Evolutionary conservation across 139 green algal species (phyloP).

Genomic region (Pleodorina starrii): DNA sequence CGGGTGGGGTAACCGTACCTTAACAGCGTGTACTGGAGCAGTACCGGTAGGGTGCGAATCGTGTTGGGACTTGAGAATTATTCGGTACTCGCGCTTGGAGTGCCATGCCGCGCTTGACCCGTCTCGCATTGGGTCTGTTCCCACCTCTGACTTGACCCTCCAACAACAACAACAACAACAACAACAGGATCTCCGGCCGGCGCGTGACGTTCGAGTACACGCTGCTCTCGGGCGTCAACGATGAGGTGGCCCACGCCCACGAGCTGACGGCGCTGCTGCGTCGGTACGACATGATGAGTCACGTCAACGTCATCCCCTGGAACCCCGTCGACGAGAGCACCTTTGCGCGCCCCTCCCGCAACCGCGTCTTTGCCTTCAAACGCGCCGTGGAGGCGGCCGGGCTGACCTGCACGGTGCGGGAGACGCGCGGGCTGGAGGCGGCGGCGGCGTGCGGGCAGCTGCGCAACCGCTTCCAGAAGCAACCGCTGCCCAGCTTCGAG

Average conservation of each 20-base stretch:
- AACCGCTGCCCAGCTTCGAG: slow-evolving; percentile 73
- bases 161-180: too few relatives aligned
- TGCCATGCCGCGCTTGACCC: too few relatives aligned
- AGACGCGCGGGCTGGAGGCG: slow-evolving; percentile 90
- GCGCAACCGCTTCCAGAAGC: slow-evolving; percentile 93
- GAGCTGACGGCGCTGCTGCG: slow-evolving; percentile 87
- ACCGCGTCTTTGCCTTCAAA: slow-evolving; percentile 63
- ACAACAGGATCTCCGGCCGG: slow-evolving; percentile 75
- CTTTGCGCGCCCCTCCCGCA: slow-evolving; percentile 82
- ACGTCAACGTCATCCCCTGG: slow-evolving; percentile 94
- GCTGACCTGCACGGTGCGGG: slow-evolving; percentile 75
- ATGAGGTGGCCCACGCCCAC: slow-evolving; percentile 71
- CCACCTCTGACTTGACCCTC: too few relatives aligned
- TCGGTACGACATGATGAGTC: slow-evolving; percentile 73
- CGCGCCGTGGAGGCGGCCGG: slow-evolving; percentile 73
- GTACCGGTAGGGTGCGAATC: too few relatives aligned
- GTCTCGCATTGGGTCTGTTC: not conserved
- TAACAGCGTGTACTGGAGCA: too few relatives aligned
- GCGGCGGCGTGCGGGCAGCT: slow-evolving; percentile 97
- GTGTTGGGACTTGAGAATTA: too few relatives aligned
- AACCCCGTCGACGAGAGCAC: slow-evolving; percentile 94
- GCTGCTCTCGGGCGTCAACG: slow-evolving; percentile 90
- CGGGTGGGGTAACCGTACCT: too few relatives aligned
- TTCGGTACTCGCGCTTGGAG: too few relatives aligned
- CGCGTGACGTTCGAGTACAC: slow-evolving; percentile 98